phyloP scores from a whole-genome alignment of 2,329 filamentous ascomycete genomes.

The Cercospora sojina region DNA sequence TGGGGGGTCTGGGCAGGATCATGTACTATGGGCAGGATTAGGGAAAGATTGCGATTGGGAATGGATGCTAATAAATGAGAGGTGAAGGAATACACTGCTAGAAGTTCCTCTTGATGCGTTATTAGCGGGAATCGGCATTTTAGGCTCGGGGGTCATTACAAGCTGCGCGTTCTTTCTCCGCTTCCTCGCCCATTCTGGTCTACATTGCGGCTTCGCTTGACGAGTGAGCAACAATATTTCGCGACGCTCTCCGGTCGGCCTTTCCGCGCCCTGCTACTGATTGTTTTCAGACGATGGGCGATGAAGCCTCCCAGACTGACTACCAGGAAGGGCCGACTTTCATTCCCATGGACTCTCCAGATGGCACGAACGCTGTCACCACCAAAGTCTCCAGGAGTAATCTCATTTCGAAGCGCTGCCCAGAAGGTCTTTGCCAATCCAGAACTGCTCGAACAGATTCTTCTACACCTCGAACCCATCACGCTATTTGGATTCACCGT shows the following conservation, averaged over 20 bases:
- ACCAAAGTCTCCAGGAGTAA: no score
- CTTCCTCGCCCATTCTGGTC: neutral
- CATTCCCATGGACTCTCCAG: neutral
- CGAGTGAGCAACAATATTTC: neutral
- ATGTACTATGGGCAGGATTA: constrained; percentile 22
- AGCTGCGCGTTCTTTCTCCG: neutral
- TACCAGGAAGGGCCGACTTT: neutral
- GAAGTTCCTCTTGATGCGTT: neutral
- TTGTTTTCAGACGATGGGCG: neutral
- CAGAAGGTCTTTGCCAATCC: no score
- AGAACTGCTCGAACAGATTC: no score
- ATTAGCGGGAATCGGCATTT: neutral
- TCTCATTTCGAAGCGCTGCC: no score
- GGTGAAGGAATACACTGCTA: neutral
- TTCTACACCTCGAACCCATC: no score
- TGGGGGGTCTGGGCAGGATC: constrained; percentile 21
- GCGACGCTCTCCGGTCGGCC: neutral
- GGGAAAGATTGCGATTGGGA: no score
- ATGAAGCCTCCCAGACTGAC: neutral
- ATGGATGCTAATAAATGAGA: neutral
- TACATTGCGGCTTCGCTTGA: neutral
- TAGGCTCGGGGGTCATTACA: neutral
- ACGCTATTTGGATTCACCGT: neutral
- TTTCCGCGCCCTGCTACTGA: neutral
- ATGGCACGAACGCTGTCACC: neutral